A percentile compares a stretch with the other conserved stretches of the same genome.
Evolutionary conservation across 176 grass and related monocot genomes (phyloP).

Genomic region (Phyllostachys edulis): DNA sequence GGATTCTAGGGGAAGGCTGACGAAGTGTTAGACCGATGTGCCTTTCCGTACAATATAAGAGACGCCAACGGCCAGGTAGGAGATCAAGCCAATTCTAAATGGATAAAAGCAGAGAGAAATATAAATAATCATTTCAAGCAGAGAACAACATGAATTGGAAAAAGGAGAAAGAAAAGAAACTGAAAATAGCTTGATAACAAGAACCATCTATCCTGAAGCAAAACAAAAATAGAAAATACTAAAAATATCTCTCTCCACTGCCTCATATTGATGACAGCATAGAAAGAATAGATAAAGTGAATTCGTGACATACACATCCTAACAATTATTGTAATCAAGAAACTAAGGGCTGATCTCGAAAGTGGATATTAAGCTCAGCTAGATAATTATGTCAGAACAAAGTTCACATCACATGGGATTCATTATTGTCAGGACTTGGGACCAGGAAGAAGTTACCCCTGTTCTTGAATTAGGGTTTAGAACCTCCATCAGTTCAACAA

Average conservation of each 20-base stretch:
- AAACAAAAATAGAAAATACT: constrained; percentile 13
- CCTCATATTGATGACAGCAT: not conserved
- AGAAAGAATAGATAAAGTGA: too few species aligned
- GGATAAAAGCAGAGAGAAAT: constrained; percentile 32
- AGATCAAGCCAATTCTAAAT: constrained; percentile 68
- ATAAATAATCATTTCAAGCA: constrained; percentile 8
- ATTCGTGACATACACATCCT: constrained; percentile 5
- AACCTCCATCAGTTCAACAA: constrained; percentile 89
- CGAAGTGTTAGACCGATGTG: constrained; percentile 91
- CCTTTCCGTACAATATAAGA: constrained; percentile 83
- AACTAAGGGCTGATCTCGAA: not conserved
- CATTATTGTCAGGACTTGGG: constrained; percentile 22
- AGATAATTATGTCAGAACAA: constrained; percentile 12
- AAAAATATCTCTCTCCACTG: not conserved
- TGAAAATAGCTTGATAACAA: not conserved
- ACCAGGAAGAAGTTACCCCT: constrained; percentile 52
- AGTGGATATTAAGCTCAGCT: not conserved
- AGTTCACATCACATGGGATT: constrained; percentile 23
- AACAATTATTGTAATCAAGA: constrained; percentile 21
- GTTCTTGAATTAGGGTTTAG: constrained; percentile 67
- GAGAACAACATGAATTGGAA: constrained; percentile 12
- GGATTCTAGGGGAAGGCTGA: constrained; percentile 59
- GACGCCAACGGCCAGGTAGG: constrained; percentile 76
- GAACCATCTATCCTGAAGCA: constrained; percentile 9
- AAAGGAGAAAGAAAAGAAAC: constrained; percentile 1